phyloP scores from a whole-genome alignment of 345 rosid genomes.

The Linum lewisii region DNA sequence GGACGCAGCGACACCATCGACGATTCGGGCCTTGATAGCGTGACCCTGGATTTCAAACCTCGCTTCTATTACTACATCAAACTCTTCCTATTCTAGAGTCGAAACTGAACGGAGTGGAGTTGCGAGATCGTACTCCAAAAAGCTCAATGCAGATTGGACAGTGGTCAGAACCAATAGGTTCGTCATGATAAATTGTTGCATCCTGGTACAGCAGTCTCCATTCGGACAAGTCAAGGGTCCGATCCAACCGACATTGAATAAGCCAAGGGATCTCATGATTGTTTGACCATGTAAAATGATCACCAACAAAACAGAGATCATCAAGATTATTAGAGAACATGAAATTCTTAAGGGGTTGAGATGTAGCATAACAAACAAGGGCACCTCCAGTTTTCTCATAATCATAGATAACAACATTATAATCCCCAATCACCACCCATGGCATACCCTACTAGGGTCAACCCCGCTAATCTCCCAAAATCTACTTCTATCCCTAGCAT shows the following conservation, averaged over 20 bases:
- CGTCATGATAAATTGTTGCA: too few relatives aligned
- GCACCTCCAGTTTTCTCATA: not conserved
- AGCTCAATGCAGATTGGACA: too few relatives aligned
- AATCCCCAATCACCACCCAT: not conserved
- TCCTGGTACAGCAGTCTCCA: too few relatives aligned
- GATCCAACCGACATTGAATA: not conserved
- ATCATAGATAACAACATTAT: not conserved
- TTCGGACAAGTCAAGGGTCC: not conserved
- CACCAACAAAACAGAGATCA: not conserved
- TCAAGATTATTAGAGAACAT: not conserved
- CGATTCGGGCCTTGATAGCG: too few relatives aligned
- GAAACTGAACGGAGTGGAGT: too few relatives aligned
- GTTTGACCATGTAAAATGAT: not conserved
- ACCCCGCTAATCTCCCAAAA: not conserved
- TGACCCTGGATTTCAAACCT: too few relatives aligned
- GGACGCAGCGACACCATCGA: too few relatives aligned
- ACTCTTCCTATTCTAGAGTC: too few relatives aligned
- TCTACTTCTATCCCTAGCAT: not conserved
- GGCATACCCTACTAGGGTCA: not conserved
- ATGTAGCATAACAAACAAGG: too few relatives aligned
- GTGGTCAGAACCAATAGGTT: too few relatives aligned
- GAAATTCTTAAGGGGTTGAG: not conserved
- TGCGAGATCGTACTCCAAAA: too few relatives aligned
- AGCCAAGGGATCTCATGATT: not conserved
- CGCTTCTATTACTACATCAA: too few relatives aligned